Evolutionary conservation across 2,329 filamentous ascomycete species (phyloP).

Genomic region (Exophiala calicioides): DNA sequence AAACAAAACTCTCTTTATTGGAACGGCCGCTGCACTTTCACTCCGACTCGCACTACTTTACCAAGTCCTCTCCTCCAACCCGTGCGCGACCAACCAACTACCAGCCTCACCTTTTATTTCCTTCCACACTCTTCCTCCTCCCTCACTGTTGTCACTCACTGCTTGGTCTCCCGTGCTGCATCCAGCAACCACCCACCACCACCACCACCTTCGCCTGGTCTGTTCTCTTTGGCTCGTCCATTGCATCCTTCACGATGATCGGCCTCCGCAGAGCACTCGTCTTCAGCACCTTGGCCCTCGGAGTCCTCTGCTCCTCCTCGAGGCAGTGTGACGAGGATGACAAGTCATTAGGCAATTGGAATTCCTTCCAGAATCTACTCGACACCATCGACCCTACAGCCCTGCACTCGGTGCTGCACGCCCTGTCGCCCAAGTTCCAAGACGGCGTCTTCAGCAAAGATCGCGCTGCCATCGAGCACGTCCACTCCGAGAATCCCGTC

Average conservation of each 20-base stretch:
- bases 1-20: slow-evolving; percentile 7
- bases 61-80: not conserved
- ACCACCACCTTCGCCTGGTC: slow-evolving; percentile 21
- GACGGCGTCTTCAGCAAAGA: slow-evolving; percentile 69
- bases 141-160: slow-evolving; percentile 17
- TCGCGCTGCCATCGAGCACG: slow-evolving; percentile 62
- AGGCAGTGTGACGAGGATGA: slow-evolving; percentile 24
- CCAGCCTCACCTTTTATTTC: slow-evolving; percentile 12
- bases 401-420: slow-evolving; percentile 67
- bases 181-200: not conserved
- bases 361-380: slow-evolving; percentile 57
- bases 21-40: not conserved
- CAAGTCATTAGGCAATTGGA: slow-evolving; percentile 27
- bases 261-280: slow-evolving; percentile 27
- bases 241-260: slow-evolving; percentile 22
- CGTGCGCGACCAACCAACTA: not conserved
- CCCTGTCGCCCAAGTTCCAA: slow-evolving; percentile 64
- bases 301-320: slow-evolving; percentile 23
- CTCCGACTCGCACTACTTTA: not conserved
- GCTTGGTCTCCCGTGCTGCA: slow-evolving; percentile 11
- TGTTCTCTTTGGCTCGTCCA: not conserved
- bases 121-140: slow-evolving; percentile 7
- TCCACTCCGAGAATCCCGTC: slow-evolving; percentile 62
- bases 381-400: slow-evolving; percentile 59
- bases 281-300: slow-evolving; percentile 25